phyloP scores from a whole-genome alignment of 1,284 basidiomycete genomes.

The Peniophora sp. region DNA sequence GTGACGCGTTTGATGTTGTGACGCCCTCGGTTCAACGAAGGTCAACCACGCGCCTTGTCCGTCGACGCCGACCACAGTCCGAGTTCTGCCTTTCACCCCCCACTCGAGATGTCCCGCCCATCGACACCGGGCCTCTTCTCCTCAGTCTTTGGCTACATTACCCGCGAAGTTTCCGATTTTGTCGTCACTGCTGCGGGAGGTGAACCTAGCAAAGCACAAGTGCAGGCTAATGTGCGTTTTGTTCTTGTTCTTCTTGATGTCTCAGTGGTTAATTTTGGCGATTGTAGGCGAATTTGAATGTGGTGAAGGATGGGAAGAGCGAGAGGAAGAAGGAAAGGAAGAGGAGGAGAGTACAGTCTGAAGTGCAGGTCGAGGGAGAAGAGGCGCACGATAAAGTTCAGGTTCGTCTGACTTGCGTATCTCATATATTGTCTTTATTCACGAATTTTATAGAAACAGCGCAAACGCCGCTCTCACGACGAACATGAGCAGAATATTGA shows the following conservation, averaged over 20 bases:
- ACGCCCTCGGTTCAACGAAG: too few species aligned
- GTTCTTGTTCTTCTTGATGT: background rate
- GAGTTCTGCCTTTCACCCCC: background rate
- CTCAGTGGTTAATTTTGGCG: constrained; percentile 1
- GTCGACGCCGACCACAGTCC: background rate
- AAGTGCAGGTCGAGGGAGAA: too few species aligned
- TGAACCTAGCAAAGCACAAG: constrained; percentile 18
- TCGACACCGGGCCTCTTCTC: constrained; percentile 40
- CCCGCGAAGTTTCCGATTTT: constrained; percentile 65
- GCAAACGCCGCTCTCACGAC: too few species aligned
- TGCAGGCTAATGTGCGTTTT: constrained; percentile 8
- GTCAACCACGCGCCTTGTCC: too few species aligned
- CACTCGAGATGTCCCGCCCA: constrained; percentile 6
- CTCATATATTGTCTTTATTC: too few species aligned
- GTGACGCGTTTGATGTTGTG: too few species aligned
- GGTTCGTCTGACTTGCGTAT: too few species aligned
- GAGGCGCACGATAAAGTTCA: too few species aligned
- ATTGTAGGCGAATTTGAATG: constrained; percentile 3
- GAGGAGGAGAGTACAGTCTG: constrained; percentile 7
- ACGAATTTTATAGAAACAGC: too few species aligned
- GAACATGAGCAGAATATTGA: too few species aligned
- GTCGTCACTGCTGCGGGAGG: constrained; percentile 55
- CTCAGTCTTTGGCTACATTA: constrained; percentile 59
- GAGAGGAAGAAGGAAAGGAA: constrained; percentile 4
- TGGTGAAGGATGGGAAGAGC: constrained; percentile 15